Percentiles rank a stretch among this genome's conserved stretches.
These are phyloP conservation scores for Phytopythium helicoides DNA, from an alignment of 352 stramenopile genomes.

Conservation along the genomic window DNA sequence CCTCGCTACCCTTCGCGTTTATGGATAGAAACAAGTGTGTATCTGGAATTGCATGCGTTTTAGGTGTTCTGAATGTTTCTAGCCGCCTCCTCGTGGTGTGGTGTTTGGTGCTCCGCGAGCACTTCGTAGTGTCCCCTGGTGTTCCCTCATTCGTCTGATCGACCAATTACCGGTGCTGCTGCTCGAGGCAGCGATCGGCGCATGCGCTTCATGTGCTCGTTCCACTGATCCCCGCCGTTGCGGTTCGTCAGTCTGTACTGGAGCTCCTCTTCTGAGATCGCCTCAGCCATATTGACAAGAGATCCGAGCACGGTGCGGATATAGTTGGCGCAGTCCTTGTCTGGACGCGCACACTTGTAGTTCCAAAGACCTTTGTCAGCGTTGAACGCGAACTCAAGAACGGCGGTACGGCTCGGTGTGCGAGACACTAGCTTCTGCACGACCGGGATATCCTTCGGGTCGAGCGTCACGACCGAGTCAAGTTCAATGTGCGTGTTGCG, in stretches of 20 bases:
- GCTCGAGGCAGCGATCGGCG: constrained; percentile 62
- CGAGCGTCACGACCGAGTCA: constrained; percentile 77
- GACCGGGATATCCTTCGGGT: constrained; percentile 67
- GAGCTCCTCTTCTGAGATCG: constrained; percentile 89
- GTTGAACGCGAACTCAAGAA: constrained; percentile 88
- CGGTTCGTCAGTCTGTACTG: constrained; percentile 81
- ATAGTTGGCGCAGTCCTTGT: constrained; percentile 90
- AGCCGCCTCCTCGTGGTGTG: constrained; percentile 1
- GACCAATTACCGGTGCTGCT: constrained; percentile 33
- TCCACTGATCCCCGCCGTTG: constrained; percentile 73
- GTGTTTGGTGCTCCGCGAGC: neutral
- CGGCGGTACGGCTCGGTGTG: constrained; percentile 53
- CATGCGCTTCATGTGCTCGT: constrained; percentile 82
- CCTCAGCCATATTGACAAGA: constrained; percentile 90
- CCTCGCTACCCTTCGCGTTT: constrained; percentile 2
- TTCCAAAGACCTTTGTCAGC: constrained; percentile 87
- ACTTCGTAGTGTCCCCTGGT: too few species aligned
- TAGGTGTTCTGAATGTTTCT: constrained; percentile 3
- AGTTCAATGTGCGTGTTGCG: constrained; percentile 80
- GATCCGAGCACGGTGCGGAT: constrained; percentile 88
- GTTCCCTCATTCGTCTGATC: neutral
- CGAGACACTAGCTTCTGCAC: constrained; percentile 68
- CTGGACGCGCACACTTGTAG: constrained; percentile 84
- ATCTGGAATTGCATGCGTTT: constrained; percentile 1
- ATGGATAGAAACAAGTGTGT: constrained; percentile 7